Evolutionary conservation across 495 filamentous ascomycete species (phyloP), one percentile per base, ranked within the genome.

Genomic region (Podospora pseudopauciseta): DNA sequence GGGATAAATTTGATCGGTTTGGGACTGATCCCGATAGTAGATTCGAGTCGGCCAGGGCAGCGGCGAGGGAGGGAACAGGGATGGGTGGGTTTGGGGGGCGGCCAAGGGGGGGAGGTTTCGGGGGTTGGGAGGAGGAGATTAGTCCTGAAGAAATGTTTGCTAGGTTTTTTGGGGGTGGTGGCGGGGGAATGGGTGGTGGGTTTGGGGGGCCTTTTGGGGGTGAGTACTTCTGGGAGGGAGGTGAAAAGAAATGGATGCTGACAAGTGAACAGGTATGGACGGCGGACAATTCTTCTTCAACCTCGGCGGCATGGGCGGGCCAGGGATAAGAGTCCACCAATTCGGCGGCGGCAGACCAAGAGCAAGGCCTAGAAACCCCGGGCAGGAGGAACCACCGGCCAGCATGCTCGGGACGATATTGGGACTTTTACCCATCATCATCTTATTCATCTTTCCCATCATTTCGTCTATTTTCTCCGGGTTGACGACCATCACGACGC

Each of bases 71-170:
- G 13, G 39, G 39, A 2, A 2, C 3, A 2, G 9, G 5, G 39
- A 13, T 6, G 39, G 39, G 39, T 13, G 39, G 39, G 39, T 94
- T 94, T 71, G 82, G 85, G 78, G 77, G 74, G 55, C 81, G 71
- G 44, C 80, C 75, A 5, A 81, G 79, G 34, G 82, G 75, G 66
- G 76, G 79, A 0, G 82, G 82, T 18, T 87, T 88, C 83, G 95
- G 89, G 77, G 71, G 19, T 4, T 32, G 30, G 19, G 92, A 93
- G 26, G 92, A 93, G 53, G 95, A 98, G 75, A 95, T 99, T 65
- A 96, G 91, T 53, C 94, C 95, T 0, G 95, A 99, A 80, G 95
- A 99, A 74, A 83, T 98, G 80, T 98, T 99, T 80, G 88, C 93
- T 76, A 87, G 94, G 70, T 97, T 99, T 83, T 99, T 99, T 81